These are phyloP conservation scores for Russula vinacea DNA, from an alignment of 768 basidiomycete genomes.

Conservation along the genomic window DNA sequence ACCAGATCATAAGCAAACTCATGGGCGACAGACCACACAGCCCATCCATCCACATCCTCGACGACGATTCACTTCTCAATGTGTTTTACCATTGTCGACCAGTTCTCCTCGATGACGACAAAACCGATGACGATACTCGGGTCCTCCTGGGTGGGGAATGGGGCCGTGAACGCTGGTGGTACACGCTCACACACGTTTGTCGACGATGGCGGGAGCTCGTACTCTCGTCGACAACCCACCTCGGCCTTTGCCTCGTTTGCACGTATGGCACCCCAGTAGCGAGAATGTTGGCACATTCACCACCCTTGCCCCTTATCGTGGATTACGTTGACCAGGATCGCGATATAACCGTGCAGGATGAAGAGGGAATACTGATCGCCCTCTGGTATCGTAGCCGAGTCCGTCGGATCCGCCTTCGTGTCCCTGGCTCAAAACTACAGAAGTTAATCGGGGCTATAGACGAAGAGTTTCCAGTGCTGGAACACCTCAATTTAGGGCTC, in stretches of 20 bases:
- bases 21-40: not conserved
- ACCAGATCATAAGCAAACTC: not conserved
- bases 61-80: not conserved
- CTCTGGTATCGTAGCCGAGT: not conserved
- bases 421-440: not conserved
- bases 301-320: not conserved
- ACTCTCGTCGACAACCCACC: not conserved
- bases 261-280: not conserved
- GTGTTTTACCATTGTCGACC: not conserved
- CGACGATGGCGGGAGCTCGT: slow-evolving; percentile 4
- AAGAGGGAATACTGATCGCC: not conserved
- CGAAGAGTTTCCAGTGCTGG: not conserved
- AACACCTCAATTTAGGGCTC: not conserved
- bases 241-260: not conserved
- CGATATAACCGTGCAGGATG: not conserved
- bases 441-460: not conserved
- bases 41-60: not conserved
- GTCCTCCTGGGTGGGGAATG: not conserved
- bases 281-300: slow-evolving; percentile 7
- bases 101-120: not conserved
- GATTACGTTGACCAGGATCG: not conserved
- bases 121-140: not conserved
- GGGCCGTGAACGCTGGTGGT: slow-evolving; percentile 1
- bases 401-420: not conserved
- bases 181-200: not conserved